phyloP scores from a whole-genome alignment of 1,139 yeast genomes.

The Protomyces inouyei region DNA sequence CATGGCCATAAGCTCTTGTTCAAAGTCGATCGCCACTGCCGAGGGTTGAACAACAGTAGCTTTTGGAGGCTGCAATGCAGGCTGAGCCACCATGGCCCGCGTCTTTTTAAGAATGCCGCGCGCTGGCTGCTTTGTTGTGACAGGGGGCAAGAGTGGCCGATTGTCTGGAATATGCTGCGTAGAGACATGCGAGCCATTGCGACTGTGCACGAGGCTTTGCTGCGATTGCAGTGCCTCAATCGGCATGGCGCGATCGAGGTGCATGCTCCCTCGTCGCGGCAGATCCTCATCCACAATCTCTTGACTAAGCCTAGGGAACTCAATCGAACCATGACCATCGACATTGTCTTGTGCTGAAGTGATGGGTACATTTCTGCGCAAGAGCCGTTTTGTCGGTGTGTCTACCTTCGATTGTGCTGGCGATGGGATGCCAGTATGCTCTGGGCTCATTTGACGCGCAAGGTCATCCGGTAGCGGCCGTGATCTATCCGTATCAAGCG shows the following conservation, averaged over 20 bases:
- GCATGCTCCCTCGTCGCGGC: constrained; percentile 23
- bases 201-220: neutral
- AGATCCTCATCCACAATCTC: constrained; percentile 14
- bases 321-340: constrained; percentile 21
- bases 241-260: constrained; percentile 22
- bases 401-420: neutral
- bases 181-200: neutral
- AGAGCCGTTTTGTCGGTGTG: neutral
- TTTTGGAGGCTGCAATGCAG: no score
- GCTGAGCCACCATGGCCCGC: neutral
- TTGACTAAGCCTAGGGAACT: constrained; percentile 12
- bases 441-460: neutral
- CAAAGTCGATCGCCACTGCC: neutral
- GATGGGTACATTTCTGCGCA: neutral
- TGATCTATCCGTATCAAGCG: neutral
- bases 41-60: neutral
- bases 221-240: neutral
- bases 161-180: neutral
- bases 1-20: neutral
- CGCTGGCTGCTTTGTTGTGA: neutral
- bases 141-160: neutral
- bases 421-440: neutral
- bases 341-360: constrained; percentile 17
- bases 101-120: neutral
- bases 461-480: neutral